phyloP scores from a whole-genome alignment of 129 eudicot species.

The Sambucus nigra region DNA sequence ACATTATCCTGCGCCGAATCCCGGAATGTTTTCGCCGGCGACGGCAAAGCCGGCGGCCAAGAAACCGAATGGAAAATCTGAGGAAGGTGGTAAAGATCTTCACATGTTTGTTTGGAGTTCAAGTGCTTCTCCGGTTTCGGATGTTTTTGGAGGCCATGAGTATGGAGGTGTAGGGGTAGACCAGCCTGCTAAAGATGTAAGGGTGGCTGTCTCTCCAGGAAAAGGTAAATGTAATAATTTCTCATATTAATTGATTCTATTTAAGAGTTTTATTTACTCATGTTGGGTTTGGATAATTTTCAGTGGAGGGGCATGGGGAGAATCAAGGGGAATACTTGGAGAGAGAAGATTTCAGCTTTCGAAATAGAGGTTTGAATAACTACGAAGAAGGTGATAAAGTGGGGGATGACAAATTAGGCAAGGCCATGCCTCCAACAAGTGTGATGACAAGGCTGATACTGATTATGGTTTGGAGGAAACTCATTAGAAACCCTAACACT shows the following conservation, averaged over 20 bases:
- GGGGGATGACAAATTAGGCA: conserved; percentile 15
- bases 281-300: not conserved
- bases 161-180: conserved; percentile 45
- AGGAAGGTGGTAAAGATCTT: conserved; percentile 64
- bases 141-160: conserved; percentile 75
- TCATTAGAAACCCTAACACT: conserved; percentile 46
- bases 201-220: conserved; percentile 55
- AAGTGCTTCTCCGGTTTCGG: conserved; percentile 86
- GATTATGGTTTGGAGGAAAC: conserved; percentile 45
- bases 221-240: conserved; percentile 35
- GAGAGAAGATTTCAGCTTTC: conserved; percentile 56
- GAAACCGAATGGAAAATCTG: conserved; percentile 39
- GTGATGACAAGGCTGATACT: conserved; percentile 16
- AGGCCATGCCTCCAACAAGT: conserved; percentile 14
- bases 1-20: conserved; percentile 63
- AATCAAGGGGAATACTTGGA: conserved; percentile 39
- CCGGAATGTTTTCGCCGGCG: conserved; percentile 79
- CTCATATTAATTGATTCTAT: not conserved
- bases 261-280: not conserved
- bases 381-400: conserved; percentile 24
- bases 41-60: conserved; percentile 27
- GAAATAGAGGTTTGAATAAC: conserved; percentile 39
- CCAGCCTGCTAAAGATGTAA: conserved; percentile 51
- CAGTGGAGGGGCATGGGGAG: conserved; percentile 41
- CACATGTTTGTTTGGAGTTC: conserved; percentile 99